A percentile compares a stretch with the other conserved stretches of the same genome.
Evolutionary conservation across 495 filamentous ascomycete species (phyloP).

Genomic region (Xylaria bambusicola): DNA sequence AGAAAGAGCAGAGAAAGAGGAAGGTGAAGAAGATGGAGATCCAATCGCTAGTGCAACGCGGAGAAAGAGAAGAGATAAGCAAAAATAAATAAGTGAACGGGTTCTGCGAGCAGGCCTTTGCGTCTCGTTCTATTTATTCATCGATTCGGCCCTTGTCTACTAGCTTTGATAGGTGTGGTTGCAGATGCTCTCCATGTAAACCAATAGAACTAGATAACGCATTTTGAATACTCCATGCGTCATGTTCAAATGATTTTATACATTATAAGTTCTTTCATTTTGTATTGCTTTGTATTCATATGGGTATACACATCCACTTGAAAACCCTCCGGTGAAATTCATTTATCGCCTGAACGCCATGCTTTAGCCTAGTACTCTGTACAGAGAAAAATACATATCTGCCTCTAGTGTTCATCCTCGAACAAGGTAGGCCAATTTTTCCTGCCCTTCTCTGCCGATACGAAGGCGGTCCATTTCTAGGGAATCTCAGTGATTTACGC

Average conservation of each 20-base stretch:
- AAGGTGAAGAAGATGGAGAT: not conserved
- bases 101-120: constrained; percentile 10
- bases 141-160: not conserved
- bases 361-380: constrained; percentile 31
- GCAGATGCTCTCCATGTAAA: not conserved
- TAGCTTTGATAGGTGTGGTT: not conserved
- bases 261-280: no score
- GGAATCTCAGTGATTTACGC: no score
- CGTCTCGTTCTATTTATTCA: no score
- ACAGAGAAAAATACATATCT: constrained; percentile 24
- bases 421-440: not conserved
- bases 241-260: not conserved
- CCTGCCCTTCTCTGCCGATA: no score
- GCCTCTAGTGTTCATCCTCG: not conserved
- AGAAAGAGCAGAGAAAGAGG: not conserved
- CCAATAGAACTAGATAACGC: constrained; percentile 4
- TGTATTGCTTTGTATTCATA: no score
- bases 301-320: not conserved
- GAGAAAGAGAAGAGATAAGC: not conserved
- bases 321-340: not conserved
- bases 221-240: not conserved
- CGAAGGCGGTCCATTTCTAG: no score
- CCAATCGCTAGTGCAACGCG: no score
- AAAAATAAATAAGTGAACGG: not conserved
- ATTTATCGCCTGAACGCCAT: constrained; percentile 9